Evolutionary conservation across 177 flowering plant species (phyloP), one percentile per base, ranked within the genome.

Genomic region (Vitis hybrid): DNA sequence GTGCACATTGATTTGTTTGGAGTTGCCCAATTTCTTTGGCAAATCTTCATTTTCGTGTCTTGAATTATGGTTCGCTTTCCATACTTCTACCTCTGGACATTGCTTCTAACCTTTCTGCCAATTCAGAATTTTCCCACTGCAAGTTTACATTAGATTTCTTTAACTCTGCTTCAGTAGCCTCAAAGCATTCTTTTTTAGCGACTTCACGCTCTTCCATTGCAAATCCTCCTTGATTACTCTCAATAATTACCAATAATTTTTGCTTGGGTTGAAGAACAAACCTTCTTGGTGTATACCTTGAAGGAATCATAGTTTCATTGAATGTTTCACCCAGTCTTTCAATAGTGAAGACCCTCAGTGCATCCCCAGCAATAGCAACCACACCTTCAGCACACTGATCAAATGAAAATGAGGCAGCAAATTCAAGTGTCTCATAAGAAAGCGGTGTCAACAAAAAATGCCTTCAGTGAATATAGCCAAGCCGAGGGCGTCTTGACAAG

Each of bases 361-460:
- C 97, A 81, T 88, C 90, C 56, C 97, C 99, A 66, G 99, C 98
- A 67, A 94, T 98, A 81, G 99, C 81, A 61, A 96, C 99, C 7
- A 96, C 97, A 86, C 99, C 99, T 83, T 96, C 98, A 3, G 92
- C 89, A 86, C 99, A 96, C 82, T 94, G 99, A 80, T 96, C 99
- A 60, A 98, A 96, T 67, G 98, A 87, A 79, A 96, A 96, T 0
- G 99, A 94, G 6, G 98, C 98, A 32, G 99, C 98, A 79, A 81
- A 96, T 77, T 96, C 99, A 64, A 96, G 95, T 21, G 94, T 87
- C 79, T 92, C 98, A 72, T 94, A 96, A 2, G 98, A 94, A 27
- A 96, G 91, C 27, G 98, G 99, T 3, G 99, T 96, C 66, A 96
- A 73, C 63, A 91, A 84, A 69, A 96, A 93, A 77, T 92, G 99